Conservation (phyloP, 2,329 filamentous ascomycete species). For the Colletotrichum limetticola region DNA sequence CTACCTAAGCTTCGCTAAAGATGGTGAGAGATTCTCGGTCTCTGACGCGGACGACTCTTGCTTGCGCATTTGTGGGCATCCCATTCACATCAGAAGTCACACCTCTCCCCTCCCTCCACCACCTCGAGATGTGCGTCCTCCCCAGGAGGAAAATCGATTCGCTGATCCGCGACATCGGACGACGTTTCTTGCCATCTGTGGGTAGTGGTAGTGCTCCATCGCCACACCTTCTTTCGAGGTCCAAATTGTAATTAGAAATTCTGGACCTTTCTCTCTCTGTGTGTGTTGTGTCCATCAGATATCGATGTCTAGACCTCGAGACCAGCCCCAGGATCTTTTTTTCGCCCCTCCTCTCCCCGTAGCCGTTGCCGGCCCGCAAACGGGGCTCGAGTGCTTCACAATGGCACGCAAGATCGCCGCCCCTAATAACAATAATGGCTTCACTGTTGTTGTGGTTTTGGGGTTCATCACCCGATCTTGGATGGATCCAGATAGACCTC, state of each 20-base stretch:
- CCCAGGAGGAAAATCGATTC: background rate
- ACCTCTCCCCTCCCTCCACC: no score
- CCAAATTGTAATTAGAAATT: background rate
- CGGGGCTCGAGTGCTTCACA: background rate
- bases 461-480: background rate
- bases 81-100: no score
- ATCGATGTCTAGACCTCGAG: background rate
- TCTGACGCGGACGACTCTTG: slow-evolving; percentile 20
- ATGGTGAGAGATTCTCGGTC: slow-evolving; percentile 24
- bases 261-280: background rate
- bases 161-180: slow-evolving; percentile 21
- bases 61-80: background rate
- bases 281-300: background rate
- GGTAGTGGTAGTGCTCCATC: background rate
- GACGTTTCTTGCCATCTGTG: background rate
- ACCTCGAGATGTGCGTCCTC: background rate
- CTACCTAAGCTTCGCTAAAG: slow-evolving; percentile 8
- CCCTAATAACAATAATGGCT: background rate
- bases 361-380: background rate
- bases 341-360: background rate
- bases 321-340: background rate
- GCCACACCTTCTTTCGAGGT: slow-evolving; percentile 24
- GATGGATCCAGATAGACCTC: background rate
- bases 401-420: background rate
- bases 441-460: background rate